phyloP scores from a whole-genome alignment of 306 rosid species.

The Carpinus fangiana region DNA sequence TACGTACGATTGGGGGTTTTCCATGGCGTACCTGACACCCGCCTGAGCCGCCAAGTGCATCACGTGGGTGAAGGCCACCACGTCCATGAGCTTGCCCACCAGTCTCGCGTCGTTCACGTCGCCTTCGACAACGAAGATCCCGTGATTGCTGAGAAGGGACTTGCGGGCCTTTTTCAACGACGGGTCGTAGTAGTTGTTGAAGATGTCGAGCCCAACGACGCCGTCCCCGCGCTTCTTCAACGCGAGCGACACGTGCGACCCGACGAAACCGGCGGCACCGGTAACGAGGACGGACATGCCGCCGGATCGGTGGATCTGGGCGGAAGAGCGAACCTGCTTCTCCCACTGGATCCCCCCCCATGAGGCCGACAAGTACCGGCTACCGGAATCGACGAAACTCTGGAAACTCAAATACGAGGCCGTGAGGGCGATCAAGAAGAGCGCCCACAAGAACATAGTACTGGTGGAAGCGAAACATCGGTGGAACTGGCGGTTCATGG shows the following conservation, averaged over 20 bases:
- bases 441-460: conserved; percentile 89
- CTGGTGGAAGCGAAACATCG: conserved; percentile 85
- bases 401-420: conserved; percentile 80
- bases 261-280: conserved; percentile 80
- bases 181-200: conserved; percentile 82
- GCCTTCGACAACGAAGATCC: conserved; percentile 66
- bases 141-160: conserved; percentile 40
- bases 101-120: conserved; percentile 72
- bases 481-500: conserved; percentile 68
- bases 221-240: conserved; percentile 73
- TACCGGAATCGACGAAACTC: conserved; percentile 66
- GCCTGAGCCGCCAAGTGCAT: conserved; percentile 97
- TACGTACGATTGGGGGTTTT: conserved; percentile 76
- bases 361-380: conserved; percentile 65
- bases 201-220: conserved; percentile 80
- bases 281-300: conserved; percentile 80
- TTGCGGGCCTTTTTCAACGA: conserved; percentile 71
- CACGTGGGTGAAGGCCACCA: conserved; percentile 78
- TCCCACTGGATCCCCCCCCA: conserved; percentile 98
- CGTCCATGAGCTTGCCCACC: conserved; percentile 68
- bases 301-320: conserved; percentile 63
- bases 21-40: conserved; percentile 90
- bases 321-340: conserved; percentile 75
- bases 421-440: conserved; percentile 72
- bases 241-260: conserved; percentile 74